These are phyloP conservation scores for Cucurbitaria berberidis DNA, from an alignment of 2,329 filamentous ascomycete species.

Conservation along the genomic window DNA sequence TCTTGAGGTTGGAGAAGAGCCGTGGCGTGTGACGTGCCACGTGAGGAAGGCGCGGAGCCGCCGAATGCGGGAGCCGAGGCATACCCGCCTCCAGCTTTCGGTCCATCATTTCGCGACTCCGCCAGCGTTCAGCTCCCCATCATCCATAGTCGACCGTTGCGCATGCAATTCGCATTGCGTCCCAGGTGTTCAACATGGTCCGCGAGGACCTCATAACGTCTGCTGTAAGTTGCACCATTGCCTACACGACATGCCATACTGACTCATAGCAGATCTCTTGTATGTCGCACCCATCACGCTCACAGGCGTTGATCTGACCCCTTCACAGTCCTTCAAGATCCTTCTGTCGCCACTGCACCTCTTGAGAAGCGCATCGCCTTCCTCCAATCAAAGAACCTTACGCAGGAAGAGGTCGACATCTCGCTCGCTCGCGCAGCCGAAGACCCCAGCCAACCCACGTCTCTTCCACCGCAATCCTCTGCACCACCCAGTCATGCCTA, in stretches of 20 bases:
- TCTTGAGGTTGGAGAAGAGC: conserved; percentile 8
- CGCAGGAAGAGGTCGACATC: conserved; percentile 89
- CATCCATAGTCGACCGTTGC: conserved; percentile 8
- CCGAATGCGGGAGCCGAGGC: conserved; percentile 20
- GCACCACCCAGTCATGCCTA: conserved; percentile 51
- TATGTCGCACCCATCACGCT: conserved; percentile 43
- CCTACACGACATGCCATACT: conserved; percentile 12
- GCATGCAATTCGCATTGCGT: conserved; percentile 23
- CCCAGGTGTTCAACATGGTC: conserved; percentile 69
- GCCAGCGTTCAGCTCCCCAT: conserved; percentile 9
- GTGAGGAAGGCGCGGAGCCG: conserved; percentile 15
- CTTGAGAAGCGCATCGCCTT: conserved; percentile 92
- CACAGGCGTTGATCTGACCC: conserved; percentile 20
- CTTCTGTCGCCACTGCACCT: conserved; percentile 86
- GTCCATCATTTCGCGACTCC: conserved; percentile 20
- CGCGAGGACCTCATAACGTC: conserved; percentile 91
- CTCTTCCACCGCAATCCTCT: conserved; percentile 56
- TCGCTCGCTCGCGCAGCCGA: conserved; percentile 78
- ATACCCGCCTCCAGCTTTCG: conserved; percentile 21
- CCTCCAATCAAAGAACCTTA: conserved; percentile 94
- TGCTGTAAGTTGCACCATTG: conserved; percentile 57
- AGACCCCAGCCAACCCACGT: conserved; percentile 54
- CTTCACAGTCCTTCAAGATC: conserved; percentile 85
- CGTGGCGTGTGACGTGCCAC: conserved; percentile 12
- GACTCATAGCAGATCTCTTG: conserved; percentile 56